These are phyloP conservation scores for Salix suchowensis DNA, from an alignment of 345 rosid genomes.

Conservation along the genomic window DNA sequence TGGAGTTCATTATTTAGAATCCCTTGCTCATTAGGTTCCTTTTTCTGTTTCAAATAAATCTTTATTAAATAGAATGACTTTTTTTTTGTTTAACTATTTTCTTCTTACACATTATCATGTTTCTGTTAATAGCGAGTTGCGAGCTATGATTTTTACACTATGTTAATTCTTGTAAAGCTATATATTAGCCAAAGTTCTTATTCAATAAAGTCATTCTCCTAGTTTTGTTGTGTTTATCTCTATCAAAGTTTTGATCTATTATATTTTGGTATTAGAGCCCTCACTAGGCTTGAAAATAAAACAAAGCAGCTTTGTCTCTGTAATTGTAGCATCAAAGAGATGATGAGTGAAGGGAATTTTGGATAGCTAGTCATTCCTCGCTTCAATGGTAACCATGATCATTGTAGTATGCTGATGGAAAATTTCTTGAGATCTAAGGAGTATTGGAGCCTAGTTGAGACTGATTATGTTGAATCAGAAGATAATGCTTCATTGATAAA, in stretches of 20 bases:
- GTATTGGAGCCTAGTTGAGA: neutral
- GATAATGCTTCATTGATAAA: neutral
- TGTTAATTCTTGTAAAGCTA: neutral
- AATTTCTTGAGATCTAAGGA: neutral
- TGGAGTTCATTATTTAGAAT: too few species aligned
- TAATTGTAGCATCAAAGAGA: neutral
- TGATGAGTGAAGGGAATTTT: neutral
- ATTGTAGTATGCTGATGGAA: neutral
- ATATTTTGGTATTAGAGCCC: neutral
- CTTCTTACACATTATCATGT: neutral
- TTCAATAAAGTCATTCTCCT: neutral
- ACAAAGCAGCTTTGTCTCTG: neutral
- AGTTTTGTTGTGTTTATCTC: neutral
- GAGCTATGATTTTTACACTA: neutral
- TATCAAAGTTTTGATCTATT: neutral
- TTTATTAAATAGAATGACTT: too few species aligned
- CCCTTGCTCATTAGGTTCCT: too few species aligned
- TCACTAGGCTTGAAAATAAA: neutral
- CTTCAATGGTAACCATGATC: neutral
- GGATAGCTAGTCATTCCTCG: neutral
- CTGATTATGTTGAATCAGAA: neutral
- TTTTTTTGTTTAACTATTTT: too few species aligned
- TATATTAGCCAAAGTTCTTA: neutral
- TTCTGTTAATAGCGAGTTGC: neutral
- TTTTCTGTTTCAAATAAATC: too few species aligned